These are phyloP conservation scores for Paramyrothecium sp. DNA, from an alignment of 2,329 filamentous ascomycete genomes.

Conservation along the genomic window DNA sequence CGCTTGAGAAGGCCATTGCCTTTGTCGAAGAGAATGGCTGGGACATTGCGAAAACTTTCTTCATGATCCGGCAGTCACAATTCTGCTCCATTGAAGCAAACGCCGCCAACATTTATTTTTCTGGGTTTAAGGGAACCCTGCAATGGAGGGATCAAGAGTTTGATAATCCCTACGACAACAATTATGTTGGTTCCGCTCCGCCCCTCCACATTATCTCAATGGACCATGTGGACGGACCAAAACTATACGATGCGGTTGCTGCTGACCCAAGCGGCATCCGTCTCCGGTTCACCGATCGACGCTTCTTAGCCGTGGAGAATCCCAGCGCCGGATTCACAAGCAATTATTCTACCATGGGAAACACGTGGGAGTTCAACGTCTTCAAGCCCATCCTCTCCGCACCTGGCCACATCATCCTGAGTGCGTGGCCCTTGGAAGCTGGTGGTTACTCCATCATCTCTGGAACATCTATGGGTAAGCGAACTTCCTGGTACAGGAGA, in stretches of 20 bases:
- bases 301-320: slow-evolving; percentile 6
- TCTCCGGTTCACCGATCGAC: slow-evolving; percentile 16
- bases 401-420: slow-evolving; percentile 31
- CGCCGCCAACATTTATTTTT: neutral
- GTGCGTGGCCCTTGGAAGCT: slow-evolving; percentile 27
- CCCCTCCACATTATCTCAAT: neutral
- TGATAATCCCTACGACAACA: slow-evolving; percentile 5
- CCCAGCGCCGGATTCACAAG: slow-evolving; percentile 4
- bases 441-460: slow-evolving; percentile 29
- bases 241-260: slow-evolving; percentile 6
- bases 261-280: slow-evolving; percentile 18
- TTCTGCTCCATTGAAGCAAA: neutral
- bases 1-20: neutral
- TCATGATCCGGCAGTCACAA: slow-evolving; percentile 1
- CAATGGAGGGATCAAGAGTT: slow-evolving; percentile 3
- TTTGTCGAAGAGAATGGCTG: slow-evolving; percentile 1
- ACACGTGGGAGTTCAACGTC: slow-evolving; percentile 13
- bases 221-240: slow-evolving; percentile 4
- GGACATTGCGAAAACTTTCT: slow-evolving; percentile 5
- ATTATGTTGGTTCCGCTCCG: neutral
- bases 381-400: slow-evolving; percentile 29
- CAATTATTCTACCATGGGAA: slow-evolving; percentile 7
- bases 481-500: neutral
- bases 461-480: slow-evolving; percentile 31
- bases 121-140: slow-evolving; percentile 1